Evolutionary conservation across 2,329 filamentous ascomycete species (phyloP), one percentile per base, ranked within the genome.

Genomic region (Verticillium klebahnii): DNA sequence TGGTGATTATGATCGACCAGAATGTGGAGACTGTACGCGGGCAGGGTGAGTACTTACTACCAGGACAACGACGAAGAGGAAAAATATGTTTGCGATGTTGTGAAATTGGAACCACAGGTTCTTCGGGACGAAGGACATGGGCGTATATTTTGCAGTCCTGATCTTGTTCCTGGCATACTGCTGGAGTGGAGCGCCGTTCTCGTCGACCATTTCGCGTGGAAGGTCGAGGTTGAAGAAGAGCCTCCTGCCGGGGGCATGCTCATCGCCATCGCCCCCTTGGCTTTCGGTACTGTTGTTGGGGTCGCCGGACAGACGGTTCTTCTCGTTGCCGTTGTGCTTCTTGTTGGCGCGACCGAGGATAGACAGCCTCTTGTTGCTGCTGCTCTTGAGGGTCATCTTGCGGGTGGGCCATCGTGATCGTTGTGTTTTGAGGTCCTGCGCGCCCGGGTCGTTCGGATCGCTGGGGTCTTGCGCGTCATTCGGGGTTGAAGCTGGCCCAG

Each of bases 71-170:
- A 94, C 85, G 78, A 98, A 97, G 69, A 98, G 82, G 84, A 99
- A 99, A 79, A 98, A 99, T 60, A 98, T 89, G 75, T 99, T 99
- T 72, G 95, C 95, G 70, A 99, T 90, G 72, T 98, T 98, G 78
- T 99, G 94, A 73, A 99, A 98, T 76, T 99, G 96, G 67, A 96
- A 92, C 87, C 89, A 99, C 71, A 99, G 73, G 77, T 99, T 98
- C 80, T 98, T 98, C 15, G 95, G 95, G 32, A 99, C 76, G 77
- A 99, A 99, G 63, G 91, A 96, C 66, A 99, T 77, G 9, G 96
- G 90, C 8, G 95, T 99, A 76, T 99, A 99, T 78, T 98, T 99
- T 63, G 95, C 92, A 3, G 95, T 99, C 69, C 96, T 86, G 74
- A 99, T 97, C 82, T 99, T 99, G 82, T 99, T 99, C 67, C 94